A percentile compares a stretch with the other conserved stretches of the same genome.
Evolutionary conservation across 2,329 filamentous ascomycete genomes (phyloP).

Genomic region (Nemania serpens): DNA sequence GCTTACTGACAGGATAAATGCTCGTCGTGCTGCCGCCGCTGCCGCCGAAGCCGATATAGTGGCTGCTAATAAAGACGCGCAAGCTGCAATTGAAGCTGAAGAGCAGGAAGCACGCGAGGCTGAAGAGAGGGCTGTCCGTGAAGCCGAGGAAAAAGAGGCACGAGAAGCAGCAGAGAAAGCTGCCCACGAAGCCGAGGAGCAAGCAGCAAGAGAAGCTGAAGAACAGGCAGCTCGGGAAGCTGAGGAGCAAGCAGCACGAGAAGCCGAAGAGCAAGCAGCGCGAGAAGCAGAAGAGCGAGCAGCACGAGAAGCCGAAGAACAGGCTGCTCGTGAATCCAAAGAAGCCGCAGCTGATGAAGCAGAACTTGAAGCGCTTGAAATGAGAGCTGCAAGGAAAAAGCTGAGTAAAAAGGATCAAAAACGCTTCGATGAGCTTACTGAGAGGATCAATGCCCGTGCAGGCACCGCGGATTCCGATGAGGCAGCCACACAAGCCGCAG

Average conservation of each 20-base stretch:
- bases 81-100: conserved; percentile 33
- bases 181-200: conserved; percentile 4
- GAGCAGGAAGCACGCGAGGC: conserved; percentile 29
- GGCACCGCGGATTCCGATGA: conserved; percentile 3
- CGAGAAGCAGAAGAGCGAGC: conserved; percentile 10
- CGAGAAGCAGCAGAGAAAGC: conserved; percentile 22
- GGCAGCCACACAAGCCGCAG: conserved; percentile 3
- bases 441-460: conserved; percentile 21
- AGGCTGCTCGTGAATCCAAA: conserved; percentile 15
- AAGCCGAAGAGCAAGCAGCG: conserved; percentile 2
- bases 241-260: conserved; percentile 21
- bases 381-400: conserved; percentile 10
- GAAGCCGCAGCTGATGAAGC: conserved; percentile 24
- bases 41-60: conserved; percentile 35
- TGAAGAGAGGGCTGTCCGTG: conserved; percentile 25
- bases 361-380: conserved; percentile 15
- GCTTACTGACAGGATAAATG: conserved; percentile 16
- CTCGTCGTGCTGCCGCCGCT: conserved; percentile 30
- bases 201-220: conserved; percentile 13
- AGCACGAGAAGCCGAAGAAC: conserved; percentile 16
- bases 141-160: conserved; percentile 1
- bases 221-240: conserved; percentile 23
- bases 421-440: conserved; percentile 20
- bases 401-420: conserved; percentile 11
- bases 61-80: conserved; percentile 27